Conservation (phyloP, 805 yeast species). For the Starmerella floricola region DNA sequence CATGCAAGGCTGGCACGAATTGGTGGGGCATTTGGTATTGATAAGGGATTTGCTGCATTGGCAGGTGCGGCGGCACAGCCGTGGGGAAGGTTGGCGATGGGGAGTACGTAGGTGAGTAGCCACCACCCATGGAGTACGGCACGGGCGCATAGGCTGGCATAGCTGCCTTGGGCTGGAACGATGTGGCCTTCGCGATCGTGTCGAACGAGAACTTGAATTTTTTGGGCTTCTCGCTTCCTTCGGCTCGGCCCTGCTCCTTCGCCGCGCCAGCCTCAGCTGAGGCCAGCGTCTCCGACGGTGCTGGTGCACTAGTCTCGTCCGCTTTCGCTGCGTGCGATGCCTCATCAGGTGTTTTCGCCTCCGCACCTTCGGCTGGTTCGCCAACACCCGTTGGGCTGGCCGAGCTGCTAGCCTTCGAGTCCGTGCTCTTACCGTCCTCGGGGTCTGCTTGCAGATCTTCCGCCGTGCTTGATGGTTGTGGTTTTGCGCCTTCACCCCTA, state of each 20-base stretch:
- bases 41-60: neutral
- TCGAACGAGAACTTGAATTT: constrained; percentile 9
- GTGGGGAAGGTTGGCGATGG: neutral
- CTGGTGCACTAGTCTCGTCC: no score
- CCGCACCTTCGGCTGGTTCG: no score
- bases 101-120: neutral
- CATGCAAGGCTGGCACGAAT: neutral
- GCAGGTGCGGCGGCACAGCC: neutral
- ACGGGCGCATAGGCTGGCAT: neutral
- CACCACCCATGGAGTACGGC: neutral
- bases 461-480: no score
- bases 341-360: no score
- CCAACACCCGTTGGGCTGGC: no score
- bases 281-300: constrained; percentile 6
- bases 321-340: no score
- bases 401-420: no score
- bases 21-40: neutral
- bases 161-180: constrained; percentile 6
- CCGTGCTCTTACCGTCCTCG: no score
- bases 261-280: neutral
- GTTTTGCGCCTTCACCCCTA: no score
- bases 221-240: neutral
- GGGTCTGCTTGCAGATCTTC: no score
- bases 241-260: neutral
- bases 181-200: constrained; percentile 7